Conservation (phyloP, 768 basidiomycete genomes). For the Lentinula guzmanii region DNA sequence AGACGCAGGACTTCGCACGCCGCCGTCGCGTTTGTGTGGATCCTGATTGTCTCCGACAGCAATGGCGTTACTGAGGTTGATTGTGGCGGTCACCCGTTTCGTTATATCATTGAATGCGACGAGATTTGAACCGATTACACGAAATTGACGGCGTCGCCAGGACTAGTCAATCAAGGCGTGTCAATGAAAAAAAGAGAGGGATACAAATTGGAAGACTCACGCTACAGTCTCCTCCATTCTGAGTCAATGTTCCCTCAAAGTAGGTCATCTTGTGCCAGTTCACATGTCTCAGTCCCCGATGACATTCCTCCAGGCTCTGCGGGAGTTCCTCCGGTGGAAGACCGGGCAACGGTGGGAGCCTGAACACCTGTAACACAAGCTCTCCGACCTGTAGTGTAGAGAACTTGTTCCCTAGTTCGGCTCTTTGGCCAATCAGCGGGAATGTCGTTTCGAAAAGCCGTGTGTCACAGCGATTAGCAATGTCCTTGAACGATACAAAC, state of each 20-base stretch:
- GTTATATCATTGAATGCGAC: slow-evolving; percentile 93
- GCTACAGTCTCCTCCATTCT: slow-evolving; percentile 87
- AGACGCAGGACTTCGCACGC: slow-evolving; percentile 39
- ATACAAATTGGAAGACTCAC: slow-evolving; percentile 43
- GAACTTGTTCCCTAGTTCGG: slow-evolving; percentile 49
- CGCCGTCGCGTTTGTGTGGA: slow-evolving; percentile 24
- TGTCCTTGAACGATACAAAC: slow-evolving; percentile 85
- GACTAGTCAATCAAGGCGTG: slow-evolving; percentile 36
- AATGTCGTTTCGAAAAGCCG: slow-evolving; percentile 78
- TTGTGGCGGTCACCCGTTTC: slow-evolving; percentile 84
- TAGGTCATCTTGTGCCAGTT: slow-evolving; percentile 95
- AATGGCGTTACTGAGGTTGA: slow-evolving; percentile 81
- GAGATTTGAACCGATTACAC: slow-evolving; percentile 80
- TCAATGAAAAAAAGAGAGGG: not conserved
- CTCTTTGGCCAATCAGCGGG: slow-evolving; percentile 73
- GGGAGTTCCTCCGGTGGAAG: slow-evolving; percentile 73
- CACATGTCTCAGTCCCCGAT: slow-evolving; percentile 80
- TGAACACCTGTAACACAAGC: slow-evolving; percentile 84
- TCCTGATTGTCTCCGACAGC: slow-evolving; percentile 74
- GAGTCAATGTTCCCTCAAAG: slow-evolving; percentile 89
- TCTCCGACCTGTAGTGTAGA: slow-evolving; percentile 77
- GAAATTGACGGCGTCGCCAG: slow-evolving; percentile 77
- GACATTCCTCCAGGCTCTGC: slow-evolving; percentile 89
- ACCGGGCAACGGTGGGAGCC: slow-evolving; percentile 85
- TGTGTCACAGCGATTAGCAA: slow-evolving; percentile 78